Evolutionary conservation across 164 flowering plant genomes (phyloP).

Genomic region (Vitis amurensis): DNA sequence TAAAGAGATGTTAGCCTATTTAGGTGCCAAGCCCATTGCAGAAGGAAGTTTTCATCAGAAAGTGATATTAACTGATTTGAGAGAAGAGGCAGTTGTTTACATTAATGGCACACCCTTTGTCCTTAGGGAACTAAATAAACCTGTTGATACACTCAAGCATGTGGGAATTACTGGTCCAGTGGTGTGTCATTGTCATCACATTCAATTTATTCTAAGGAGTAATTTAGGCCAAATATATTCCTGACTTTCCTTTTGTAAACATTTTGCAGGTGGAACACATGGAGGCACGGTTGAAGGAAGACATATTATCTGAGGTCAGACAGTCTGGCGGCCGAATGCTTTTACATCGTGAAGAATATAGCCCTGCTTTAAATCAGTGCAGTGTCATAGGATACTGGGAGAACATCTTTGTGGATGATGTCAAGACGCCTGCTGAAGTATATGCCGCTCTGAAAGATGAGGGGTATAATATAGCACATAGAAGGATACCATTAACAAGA

Average conservation of each 20-base stretch:
- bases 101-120: conserved; percentile 92
- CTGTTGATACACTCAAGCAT: conserved; percentile 94
- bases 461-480: conserved; percentile 61
- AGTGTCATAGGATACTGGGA: conserved; percentile 95
- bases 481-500: conserved; percentile 85
- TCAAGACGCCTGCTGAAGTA: conserved; percentile 89
- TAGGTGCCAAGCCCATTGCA: conserved; percentile 52
- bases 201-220: not conserved
- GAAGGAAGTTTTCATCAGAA: conserved; percentile 38
- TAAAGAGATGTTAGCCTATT: conserved; percentile 74
- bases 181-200: conserved; percentile 42
- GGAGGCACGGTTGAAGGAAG: conserved; percentile 92
- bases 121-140: conserved; percentile 86
- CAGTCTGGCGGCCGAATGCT: conserved; percentile 84
- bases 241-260: conserved; percentile 9
- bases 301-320: conserved; percentile 73
- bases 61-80: conserved; percentile 75
- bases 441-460: conserved; percentile 63
- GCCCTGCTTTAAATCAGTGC: conserved; percentile 62
- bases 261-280: conserved; percentile 81
- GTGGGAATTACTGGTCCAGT: conserved; percentile 88
- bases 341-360: conserved; percentile 91
- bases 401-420: conserved; percentile 74
- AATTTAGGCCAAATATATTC: not conserved
- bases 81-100: conserved; percentile 97